phyloP scores from a whole-genome alignment of 257 asterid genomes.

The Solanum microdontum region DNA sequence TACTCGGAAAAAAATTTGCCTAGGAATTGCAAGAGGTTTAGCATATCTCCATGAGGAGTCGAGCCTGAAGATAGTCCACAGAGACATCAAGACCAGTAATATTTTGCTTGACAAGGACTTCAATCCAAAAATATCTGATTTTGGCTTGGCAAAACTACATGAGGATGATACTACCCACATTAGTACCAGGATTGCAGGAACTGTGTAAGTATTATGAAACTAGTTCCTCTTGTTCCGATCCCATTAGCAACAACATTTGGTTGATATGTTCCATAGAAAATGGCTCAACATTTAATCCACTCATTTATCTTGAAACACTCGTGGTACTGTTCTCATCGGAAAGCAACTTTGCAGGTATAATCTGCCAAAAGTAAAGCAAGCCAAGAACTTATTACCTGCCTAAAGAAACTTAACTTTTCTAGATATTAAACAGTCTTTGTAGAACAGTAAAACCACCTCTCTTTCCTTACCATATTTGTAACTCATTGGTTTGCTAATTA shows the following conservation, averaged over 20 bases:
- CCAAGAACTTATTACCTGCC: not conserved
- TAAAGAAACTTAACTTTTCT: not conserved
- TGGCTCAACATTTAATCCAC: not conserved
- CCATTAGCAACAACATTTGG: not conserved
- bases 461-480: not conserved
- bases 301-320: not conserved
- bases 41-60: conserved; percentile 90
- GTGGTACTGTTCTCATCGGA: not conserved
- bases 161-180: conserved; percentile 75
- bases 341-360: not conserved
- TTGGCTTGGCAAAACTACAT: conserved; percentile 77
- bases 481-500: not conserved
- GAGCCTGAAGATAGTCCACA: conserved; percentile 66
- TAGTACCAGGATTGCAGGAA: conserved; percentile 89
- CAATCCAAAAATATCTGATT: conserved; percentile 79
- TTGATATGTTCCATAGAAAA: not conserved
- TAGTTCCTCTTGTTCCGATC: not conserved
- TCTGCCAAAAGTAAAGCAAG: not conserved
- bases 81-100: conserved; percentile 86
- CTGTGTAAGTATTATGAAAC: conserved; percentile 48
- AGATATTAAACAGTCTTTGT: not conserved
- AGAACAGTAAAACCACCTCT: not conserved
- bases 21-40: conserved; percentile 75
- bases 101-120: conserved; percentile 71
- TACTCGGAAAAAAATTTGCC: conserved; percentile 57